phyloP scores from a whole-genome alignment of 495 filamentous ascomycete species.

The Talaromyces borbonicus region DNA sequence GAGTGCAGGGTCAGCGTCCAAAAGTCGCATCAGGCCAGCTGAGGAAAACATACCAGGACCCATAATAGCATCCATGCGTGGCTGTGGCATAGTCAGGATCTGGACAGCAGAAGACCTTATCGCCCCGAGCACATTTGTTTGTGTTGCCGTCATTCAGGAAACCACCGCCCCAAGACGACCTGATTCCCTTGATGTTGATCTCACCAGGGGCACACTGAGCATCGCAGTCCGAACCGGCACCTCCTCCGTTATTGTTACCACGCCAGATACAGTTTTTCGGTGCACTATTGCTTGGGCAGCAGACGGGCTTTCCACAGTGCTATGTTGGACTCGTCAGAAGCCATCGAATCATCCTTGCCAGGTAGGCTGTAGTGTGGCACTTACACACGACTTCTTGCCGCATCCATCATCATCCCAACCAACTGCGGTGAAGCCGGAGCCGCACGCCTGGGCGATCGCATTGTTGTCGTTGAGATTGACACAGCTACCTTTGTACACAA shows the following conservation, averaged over 20 bases:
- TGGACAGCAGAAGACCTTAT: slow-evolving; percentile 1
- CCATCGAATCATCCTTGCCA: neutral
- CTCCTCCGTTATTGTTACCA: neutral
- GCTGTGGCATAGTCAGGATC: neutral
- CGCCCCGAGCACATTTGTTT: neutral
- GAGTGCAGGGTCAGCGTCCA: too few relatives aligned
- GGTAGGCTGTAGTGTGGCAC: neutral
- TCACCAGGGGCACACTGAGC: slow-evolving; percentile 2
- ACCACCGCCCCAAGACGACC: neutral
- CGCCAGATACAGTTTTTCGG: neutral
- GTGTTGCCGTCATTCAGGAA: neutral
- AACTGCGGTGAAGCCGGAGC: neutral
- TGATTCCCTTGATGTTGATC: slow-evolving; percentile 1
- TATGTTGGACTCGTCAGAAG: neutral
- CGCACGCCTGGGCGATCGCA: neutral
- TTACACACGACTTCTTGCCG: neutral
- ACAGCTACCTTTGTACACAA: neutral
- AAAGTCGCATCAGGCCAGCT: neutral
- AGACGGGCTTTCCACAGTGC: slow-evolving; percentile 1
- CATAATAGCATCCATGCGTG: neutral
- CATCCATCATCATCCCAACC: slow-evolving; percentile 1
- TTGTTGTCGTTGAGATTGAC: slow-evolving; percentile 1
- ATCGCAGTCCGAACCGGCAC: neutral
- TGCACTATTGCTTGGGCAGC: neutral
- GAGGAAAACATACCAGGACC: neutral